phyloP scores from a whole-genome alignment of 305 asterid species.

The Fraxinus albicans region DNA sequence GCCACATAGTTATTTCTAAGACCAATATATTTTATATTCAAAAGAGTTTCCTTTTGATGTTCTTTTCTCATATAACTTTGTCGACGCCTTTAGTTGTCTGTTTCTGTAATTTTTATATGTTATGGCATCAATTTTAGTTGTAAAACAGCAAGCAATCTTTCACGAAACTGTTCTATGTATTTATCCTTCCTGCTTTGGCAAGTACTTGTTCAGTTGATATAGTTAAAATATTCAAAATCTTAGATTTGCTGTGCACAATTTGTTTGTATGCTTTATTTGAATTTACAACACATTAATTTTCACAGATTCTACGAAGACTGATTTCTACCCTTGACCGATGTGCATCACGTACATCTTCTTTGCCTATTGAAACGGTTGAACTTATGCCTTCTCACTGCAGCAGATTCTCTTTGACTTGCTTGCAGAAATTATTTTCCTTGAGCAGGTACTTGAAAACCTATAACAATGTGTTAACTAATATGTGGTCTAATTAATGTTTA shows the following conservation, averaged over 20 bases:
- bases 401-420: conserved; percentile 92
- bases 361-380: conserved; percentile 93
- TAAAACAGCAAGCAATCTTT: background rate
- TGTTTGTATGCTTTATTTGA: conserved; percentile 6
- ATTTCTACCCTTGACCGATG: conserved; percentile 89
- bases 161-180: conserved; percentile 7
- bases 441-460: conserved; percentile 55
- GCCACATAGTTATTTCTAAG: conserved; percentile 12
- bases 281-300: conserved; percentile 26
- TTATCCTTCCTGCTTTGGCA: conserved; percentile 9
- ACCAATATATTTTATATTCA: conserved; percentile 9
- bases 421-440: conserved; percentile 86
- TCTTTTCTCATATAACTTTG: conserved; percentile 1
- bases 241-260: conserved; percentile 4
- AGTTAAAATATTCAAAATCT: background rate
- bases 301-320: conserved; percentile 73
- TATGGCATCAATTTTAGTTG: conserved; percentile 4
- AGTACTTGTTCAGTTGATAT: conserved; percentile 6
- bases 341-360: conserved; percentile 91
- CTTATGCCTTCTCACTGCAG: conserved; percentile 97
- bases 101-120: background rate
- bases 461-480: conserved; percentile 4
- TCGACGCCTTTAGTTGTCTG: background rate
- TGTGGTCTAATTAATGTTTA: conserved; percentile 10
- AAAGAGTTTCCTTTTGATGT: background rate